Evolutionary conservation across 257 asterid genomes (phyloP).

Genomic region (Capsicum baccatum): DNA sequence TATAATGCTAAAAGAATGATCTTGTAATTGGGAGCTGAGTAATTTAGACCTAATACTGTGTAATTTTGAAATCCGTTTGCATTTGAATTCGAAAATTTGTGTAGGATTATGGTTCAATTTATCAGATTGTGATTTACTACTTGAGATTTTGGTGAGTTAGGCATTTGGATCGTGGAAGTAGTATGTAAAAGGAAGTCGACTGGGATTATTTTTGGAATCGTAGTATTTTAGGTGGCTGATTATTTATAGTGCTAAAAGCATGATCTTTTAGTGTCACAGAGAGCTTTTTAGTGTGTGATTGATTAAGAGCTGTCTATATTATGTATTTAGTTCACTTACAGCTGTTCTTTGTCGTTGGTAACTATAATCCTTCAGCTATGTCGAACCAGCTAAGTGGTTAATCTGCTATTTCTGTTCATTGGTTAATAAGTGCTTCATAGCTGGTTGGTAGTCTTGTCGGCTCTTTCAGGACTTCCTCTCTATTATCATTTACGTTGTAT

Average conservation of each 20-base stretch:
- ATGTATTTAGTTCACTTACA: background rate
- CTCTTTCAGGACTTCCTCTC: background rate
- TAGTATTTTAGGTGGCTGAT: background rate
- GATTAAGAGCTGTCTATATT: background rate
- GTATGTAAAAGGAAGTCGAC: background rate
- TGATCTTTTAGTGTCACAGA: background rate
- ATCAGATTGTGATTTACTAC: background rate
- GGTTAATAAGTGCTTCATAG: background rate
- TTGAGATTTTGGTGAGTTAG: background rate
- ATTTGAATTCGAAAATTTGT: background rate
- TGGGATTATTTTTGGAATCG: background rate
- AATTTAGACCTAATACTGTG: background rate
- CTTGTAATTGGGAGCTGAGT: background rate
- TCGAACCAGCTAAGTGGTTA: background rate
- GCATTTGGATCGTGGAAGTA: background rate
- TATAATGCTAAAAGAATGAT: conserved; percentile 6
- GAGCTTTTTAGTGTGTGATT: background rate
- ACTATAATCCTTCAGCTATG: background rate
- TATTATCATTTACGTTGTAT: background rate
- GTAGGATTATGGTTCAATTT: background rate
- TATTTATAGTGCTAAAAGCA: background rate
- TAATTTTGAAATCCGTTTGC: background rate
- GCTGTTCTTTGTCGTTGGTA: conserved; percentile 10
- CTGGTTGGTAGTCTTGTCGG: background rate
- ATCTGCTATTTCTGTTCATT: background rate